phyloP scores from a whole-genome alignment of 805 yeast species.

The Suhomyces vadensis region DNA sequence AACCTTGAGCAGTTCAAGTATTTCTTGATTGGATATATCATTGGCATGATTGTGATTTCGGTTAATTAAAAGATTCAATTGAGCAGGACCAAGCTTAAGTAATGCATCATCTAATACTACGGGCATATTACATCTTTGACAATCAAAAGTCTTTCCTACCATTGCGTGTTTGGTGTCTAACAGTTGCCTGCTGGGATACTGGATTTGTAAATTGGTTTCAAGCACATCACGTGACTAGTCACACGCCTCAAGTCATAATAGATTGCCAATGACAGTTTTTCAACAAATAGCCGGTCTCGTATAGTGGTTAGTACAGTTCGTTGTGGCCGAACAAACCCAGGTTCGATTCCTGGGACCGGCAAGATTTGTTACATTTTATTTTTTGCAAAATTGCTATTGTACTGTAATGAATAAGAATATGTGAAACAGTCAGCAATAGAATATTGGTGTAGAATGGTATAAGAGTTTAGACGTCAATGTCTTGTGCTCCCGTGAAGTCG shows the following conservation, averaged over 20 bases:
- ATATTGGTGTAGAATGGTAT: too few species aligned
- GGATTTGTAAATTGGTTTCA: too few species aligned
- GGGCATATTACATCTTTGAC: slow-evolving; percentile 66
- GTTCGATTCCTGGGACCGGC: slow-evolving; percentile 57
- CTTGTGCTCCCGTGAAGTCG: too few species aligned
- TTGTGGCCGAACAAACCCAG: slow-evolving; percentile 53
- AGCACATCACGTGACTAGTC: too few species aligned
- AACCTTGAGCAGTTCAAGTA: slow-evolving; percentile 27
- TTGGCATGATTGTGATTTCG: slow-evolving; percentile 22
- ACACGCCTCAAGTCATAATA: not conserved
- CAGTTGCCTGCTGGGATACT: not conserved
- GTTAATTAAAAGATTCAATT: slow-evolving; percentile 51
- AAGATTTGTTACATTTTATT: slow-evolving; percentile 20
- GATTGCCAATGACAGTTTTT: not conserved
- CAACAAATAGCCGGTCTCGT: slow-evolving; percentile 42
- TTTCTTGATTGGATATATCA: slow-evolving; percentile 14
- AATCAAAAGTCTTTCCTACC: slow-evolving; percentile 27
- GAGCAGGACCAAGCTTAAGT: slow-evolving; percentile 52
- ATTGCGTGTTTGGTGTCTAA: slow-evolving; percentile 2
- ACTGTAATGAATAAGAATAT: too few species aligned
- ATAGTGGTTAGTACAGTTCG: slow-evolving; percentile 52
- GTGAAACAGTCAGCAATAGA: too few species aligned
- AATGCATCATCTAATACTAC: slow-evolving; percentile 57
- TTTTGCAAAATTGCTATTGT: too few species aligned
- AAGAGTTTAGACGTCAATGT: too few species aligned